Conservation (phyloP, 108 stramenopile genomes). For the Cylindrotheca closterium region DNA sequence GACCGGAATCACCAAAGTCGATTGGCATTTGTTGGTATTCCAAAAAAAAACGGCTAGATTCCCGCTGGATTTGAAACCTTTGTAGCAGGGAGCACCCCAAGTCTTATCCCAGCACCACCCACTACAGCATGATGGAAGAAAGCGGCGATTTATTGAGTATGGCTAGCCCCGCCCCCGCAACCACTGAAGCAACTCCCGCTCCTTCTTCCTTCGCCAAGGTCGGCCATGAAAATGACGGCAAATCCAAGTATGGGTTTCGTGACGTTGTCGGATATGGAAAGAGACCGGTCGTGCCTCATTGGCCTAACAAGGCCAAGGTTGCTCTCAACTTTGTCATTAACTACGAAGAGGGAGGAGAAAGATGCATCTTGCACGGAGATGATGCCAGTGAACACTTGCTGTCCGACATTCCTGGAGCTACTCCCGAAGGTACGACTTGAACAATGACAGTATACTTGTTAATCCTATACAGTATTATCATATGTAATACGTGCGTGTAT, state of each 20-base stretch:
- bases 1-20: too few relatives aligned
- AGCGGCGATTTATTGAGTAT: too few relatives aligned
- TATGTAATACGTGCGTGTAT: background rate
- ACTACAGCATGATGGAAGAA: constrained; percentile 5
- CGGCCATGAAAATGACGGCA: constrained; percentile 72
- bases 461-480: constrained; percentile 1
- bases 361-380: constrained; percentile 80
- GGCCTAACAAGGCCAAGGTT: constrained; percentile 81
- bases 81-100: too few relatives aligned
- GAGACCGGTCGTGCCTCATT: constrained; percentile 60
- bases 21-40: too few relatives aligned
- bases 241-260: constrained; percentile 63
- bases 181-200: background rate
- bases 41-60: too few relatives aligned
- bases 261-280: constrained; percentile 85
- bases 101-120: too few relatives aligned
- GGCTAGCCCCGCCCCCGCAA: background rate
- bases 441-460: background rate
- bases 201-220: too few relatives aligned
- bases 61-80: too few relatives aligned
- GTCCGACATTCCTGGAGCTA: constrained; percentile 84
- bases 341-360: constrained; percentile 96
- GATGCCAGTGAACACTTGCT: constrained; percentile 75
- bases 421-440: constrained; percentile 47
- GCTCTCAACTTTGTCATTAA: constrained; percentile 94